A percentile compares a stretch with the other conserved stretches of the same genome.
phyloP scores from a whole-genome alignment of 169 alveolate species.

The Fabrea salina region DNA sequence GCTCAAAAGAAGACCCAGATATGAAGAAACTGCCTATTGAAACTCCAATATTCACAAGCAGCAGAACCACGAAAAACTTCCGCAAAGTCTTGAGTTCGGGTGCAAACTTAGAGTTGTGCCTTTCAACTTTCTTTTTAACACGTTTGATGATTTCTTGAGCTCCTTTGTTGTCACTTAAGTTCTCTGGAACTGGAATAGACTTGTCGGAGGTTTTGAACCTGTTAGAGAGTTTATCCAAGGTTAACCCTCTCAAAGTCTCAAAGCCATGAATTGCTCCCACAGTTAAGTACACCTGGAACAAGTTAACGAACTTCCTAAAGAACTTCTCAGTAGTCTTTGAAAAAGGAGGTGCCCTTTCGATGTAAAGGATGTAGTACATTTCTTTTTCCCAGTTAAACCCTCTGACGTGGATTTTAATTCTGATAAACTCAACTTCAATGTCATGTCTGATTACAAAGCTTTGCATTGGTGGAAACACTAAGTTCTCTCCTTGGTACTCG shows the following conservation, averaged over 20 bases:
- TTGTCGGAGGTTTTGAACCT: background rate
- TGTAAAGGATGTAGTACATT: background rate
- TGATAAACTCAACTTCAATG: background rate
- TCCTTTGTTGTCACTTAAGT: background rate
- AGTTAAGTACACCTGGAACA: background rate
- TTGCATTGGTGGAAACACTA: slow-evolving; percentile 6
- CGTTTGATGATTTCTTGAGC: background rate
- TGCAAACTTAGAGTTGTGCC: background rate
- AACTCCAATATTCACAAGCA: background rate
- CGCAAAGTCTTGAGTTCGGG: slow-evolving; percentile 15
- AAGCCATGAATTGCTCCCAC: background rate
- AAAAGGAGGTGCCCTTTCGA: background rate
- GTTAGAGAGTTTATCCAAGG: background rate
- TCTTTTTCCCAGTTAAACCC: background rate
- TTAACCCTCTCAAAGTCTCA: no score
- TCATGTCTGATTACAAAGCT: background rate
- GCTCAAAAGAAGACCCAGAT: background rate
- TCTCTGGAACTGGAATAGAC: background rate
- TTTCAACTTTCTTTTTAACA: background rate
- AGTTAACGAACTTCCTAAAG: background rate
- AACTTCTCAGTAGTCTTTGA: slow-evolving; percentile 15
- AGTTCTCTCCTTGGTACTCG: background rate
- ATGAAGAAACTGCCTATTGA: background rate
- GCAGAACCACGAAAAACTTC: background rate
- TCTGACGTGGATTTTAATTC: background rate